These are phyloP conservation scores for Ustilago hordei DNA, from an alignment of 1,284 basidiomycete species.

Conservation along the genomic window DNA sequence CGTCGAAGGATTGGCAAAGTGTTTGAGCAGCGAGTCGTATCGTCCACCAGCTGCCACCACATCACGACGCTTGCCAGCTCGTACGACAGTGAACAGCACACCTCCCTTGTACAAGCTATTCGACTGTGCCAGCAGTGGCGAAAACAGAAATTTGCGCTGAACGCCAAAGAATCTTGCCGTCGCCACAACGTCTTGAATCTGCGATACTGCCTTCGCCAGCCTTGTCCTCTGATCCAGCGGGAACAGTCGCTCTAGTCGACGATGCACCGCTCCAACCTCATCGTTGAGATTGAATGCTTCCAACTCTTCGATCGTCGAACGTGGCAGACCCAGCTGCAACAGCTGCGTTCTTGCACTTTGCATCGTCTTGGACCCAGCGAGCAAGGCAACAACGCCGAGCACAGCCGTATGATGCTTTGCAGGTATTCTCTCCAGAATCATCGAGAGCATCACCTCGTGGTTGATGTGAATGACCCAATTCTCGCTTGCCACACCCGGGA, in stretches of 20 bases:
- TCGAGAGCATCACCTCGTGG: conserved; percentile 58
- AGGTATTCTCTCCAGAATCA: conserved; percentile 64
- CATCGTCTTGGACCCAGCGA: conserved; percentile 46
- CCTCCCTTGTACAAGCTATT: conserved; percentile 79
- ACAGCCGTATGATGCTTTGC: conserved; percentile 58
- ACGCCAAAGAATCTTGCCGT: conserved; percentile 77
- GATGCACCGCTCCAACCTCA: conserved; percentile 53
- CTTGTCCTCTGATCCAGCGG: conserved; percentile 52
- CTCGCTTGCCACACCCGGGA: conserved; percentile 62
- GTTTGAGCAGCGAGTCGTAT: conserved; percentile 80
- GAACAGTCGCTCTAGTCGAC: conserved; percentile 53
- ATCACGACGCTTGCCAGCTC: conserved; percentile 76
- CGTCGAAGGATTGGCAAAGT: conserved; percentile 73
- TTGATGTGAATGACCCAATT: conserved; percentile 67
- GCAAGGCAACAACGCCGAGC: conserved; percentile 43
- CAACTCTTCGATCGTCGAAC: conserved; percentile 65
- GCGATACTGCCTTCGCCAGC: conserved; percentile 71
- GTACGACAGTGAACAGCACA: conserved; percentile 80
- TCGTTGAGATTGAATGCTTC: conserved; percentile 59
- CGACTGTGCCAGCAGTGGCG: conserved; percentile 76
- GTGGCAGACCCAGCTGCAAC: conserved; percentile 54
- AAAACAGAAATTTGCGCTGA: conserved; percentile 76
- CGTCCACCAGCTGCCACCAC: conserved; percentile 82
- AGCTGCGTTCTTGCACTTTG: conserved; percentile 57
- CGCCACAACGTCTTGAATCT: conserved; percentile 77